Conservation (phyloP, 768 basidiomycete species). For the Amanita rubescens region DNA sequence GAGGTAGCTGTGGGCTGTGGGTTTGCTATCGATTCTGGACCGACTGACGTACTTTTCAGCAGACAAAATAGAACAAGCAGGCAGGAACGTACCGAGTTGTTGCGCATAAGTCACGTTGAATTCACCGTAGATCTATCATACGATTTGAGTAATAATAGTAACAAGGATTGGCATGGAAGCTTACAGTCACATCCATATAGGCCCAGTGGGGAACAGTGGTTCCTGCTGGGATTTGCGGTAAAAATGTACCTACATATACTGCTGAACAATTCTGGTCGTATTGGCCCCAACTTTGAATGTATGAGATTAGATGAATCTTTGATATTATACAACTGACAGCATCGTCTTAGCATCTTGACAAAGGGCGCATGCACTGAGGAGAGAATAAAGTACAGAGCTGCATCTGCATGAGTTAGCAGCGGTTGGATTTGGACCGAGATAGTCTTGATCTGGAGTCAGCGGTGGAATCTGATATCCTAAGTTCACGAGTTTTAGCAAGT, state of each 20-base stretch:
- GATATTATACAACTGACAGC: background rate
- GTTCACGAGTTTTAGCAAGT: constrained; percentile 10
- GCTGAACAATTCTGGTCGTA: constrained; percentile 42
- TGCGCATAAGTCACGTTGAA: constrained; percentile 29
- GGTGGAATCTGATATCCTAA: constrained; percentile 30
- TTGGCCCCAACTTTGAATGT: constrained; percentile 34
- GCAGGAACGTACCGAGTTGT: constrained; percentile 16
- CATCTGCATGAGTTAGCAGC: constrained; percentile 38
- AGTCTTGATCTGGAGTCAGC: constrained; percentile 23
- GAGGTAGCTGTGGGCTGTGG: constrained; percentile 18
- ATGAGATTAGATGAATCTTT: background rate
- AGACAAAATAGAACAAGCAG: background rate
- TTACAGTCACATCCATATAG: constrained; percentile 35
- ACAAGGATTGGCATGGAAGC: constrained; percentile 3
- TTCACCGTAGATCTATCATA: constrained; percentile 18
- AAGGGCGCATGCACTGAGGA: constrained; percentile 41
- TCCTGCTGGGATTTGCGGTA: constrained; percentile 29
- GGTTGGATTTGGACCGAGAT: constrained; percentile 27
- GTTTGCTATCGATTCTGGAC: constrained; percentile 28
- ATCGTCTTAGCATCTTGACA: constrained; percentile 31
- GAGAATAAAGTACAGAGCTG: constrained; percentile 45
- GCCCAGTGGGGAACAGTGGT: constrained; percentile 44
- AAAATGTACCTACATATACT: constrained; percentile 29
- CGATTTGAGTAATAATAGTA: background rate
- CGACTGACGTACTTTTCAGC: constrained; percentile 10